A percentile compares a stretch with the other conserved stretches of the same genome.
Evolutionary conservation across 73 alveolate genomes (phyloP).

Genomic region (Breviolum minutum): DNA sequence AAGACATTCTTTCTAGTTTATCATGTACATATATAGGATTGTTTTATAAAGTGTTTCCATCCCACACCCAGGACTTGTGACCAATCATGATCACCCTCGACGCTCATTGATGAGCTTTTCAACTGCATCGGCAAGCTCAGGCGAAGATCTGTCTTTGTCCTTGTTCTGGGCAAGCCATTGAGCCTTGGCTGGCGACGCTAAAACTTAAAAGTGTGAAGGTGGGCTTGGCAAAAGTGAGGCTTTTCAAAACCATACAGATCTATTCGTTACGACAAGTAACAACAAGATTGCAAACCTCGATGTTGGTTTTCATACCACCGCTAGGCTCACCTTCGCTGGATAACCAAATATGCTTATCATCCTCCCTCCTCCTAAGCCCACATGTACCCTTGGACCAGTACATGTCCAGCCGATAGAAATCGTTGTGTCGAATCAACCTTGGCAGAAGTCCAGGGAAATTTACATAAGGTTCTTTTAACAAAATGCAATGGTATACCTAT

Average conservation of each 20-base stretch:
- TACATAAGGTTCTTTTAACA: no score
- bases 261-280: not conserved
- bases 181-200: conserved; percentile 4
- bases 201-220: not conserved
- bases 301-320: not conserved
- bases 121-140: not conserved
- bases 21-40: no score
- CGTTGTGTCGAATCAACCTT: not conserved
- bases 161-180: not conserved
- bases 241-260: no score
- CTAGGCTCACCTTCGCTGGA: not conserved
- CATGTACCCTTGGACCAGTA: not conserved
- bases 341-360: not conserved
- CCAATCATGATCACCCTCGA: not conserved
- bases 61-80: not conserved
- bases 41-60: no score
- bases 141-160: not conserved
- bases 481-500: no score
- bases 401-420: not conserved
- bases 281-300: not conserved
- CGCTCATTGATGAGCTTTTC: not conserved
- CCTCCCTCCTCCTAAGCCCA: not conserved
- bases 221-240: not conserved
- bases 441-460: no score
- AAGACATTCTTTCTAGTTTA: no score